Conservation (phyloP, 176 grass and related monocot species). For the Zoysia pacifica region DNA sequence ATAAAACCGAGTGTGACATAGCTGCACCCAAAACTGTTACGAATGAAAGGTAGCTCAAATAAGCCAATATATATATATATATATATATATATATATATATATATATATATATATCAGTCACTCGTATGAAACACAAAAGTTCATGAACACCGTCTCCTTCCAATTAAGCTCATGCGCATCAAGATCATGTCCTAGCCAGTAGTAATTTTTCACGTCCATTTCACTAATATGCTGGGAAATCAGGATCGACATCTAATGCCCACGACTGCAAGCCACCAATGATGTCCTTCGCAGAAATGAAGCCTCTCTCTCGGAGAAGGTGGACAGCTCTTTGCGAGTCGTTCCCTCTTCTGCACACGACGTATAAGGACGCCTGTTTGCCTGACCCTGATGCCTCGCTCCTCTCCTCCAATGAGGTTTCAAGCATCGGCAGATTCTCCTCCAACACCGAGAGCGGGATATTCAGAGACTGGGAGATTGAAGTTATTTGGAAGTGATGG, state of each 20-base stretch:
- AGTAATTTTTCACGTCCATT: neutral
- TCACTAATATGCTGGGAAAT: slow-evolving; percentile 57
- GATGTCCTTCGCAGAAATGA: slow-evolving; percentile 66
- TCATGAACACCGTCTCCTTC: neutral
- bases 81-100: no score
- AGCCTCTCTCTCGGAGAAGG: slow-evolving; percentile 67
- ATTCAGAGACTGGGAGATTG: slow-evolving; percentile 64
- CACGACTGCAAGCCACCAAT: slow-evolving; percentile 80
- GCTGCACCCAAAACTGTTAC: no score
- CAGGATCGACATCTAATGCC: slow-evolving; percentile 62
- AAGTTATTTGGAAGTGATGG: slow-evolving; percentile 89
- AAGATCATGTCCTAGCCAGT: neutral
- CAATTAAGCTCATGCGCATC: neutral
- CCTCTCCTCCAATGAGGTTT: slow-evolving; percentile 44
- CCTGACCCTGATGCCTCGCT: neutral
- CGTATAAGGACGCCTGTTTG: slow-evolving; percentile 51
- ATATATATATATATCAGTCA: no score
- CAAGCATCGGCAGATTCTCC: slow-evolving; percentile 55
- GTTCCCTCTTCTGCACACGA: slow-evolving; percentile 87
- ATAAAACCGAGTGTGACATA: no score
- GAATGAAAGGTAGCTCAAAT: no score
- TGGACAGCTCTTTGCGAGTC: slow-evolving; percentile 73
- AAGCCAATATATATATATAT: no score
- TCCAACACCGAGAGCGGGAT: slow-evolving; percentile 65
- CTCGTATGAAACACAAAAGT: no score